Evolutionary conservation across 2,329 filamentous ascomycete genomes (phyloP).

Genomic region (Tolypocladium nubicola): DNA sequence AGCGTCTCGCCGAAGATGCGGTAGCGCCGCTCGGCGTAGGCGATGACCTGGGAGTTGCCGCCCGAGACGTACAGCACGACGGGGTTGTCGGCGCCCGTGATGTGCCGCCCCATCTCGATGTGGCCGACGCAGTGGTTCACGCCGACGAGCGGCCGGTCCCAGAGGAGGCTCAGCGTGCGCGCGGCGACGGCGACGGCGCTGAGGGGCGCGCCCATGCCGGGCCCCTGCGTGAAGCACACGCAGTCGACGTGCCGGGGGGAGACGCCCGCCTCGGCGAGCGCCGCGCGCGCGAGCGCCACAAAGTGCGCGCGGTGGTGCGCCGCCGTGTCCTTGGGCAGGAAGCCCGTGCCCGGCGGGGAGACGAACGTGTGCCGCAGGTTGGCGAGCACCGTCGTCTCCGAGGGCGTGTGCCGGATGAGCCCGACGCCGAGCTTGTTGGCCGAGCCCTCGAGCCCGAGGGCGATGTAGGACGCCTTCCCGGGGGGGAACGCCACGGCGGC

Average conservation of each 20-base stretch:
- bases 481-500: constrained; percentile 11
- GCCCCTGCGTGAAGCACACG: constrained; percentile 91
- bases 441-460: constrained; percentile 69
- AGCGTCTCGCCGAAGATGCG: constrained; percentile 97
- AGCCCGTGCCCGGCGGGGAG: constrained; percentile 85
- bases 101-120: constrained; percentile 94
- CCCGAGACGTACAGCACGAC: constrained; percentile 94
- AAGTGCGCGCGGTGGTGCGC: constrained; percentile 84
- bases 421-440: constrained; percentile 97
- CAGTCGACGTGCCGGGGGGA: constrained; percentile 66
- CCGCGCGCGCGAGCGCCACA: constrained; percentile 66
- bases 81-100: constrained; percentile 82
- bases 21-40: constrained; percentile 88
- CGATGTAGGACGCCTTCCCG: constrained; percentile 33
- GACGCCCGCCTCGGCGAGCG: constrained; percentile 57
- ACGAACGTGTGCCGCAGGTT: constrained; percentile 93
- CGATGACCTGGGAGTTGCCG: constrained; percentile 96
- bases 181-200: constrained; percentile 80
- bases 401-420: constrained; percentile 67
- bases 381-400: constrained; percentile 59
- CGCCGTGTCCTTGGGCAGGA: constrained; percentile 93
- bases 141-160: constrained; percentile 80
- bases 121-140: constrained; percentile 98
- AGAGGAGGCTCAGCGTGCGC: constrained; percentile 70
- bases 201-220: constrained; percentile 92